Evolutionary conservation across 2,329 filamentous ascomycete genomes (phyloP), one percentile per base, ranked within the genome.

Genomic region (Trichoderma oligosporum): DNA sequence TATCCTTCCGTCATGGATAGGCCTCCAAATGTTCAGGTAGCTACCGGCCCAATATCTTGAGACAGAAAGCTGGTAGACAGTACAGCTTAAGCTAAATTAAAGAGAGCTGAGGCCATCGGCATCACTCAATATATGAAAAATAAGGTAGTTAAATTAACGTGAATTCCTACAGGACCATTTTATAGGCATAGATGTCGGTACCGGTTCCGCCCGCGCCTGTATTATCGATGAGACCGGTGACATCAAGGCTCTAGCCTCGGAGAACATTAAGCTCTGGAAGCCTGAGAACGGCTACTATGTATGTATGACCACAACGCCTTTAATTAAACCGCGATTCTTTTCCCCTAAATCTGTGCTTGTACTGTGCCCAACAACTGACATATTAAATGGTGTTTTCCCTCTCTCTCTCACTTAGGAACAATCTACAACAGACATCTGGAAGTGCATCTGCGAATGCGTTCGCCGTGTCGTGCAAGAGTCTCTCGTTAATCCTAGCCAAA

Each of bases 361-460:
- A 36, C 16, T 8, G 8, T 25, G 8, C 9, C 42, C 8, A 29
- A 51, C 38, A n/a, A 44, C 57, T 59, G 33, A 59, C 38, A 9
- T 22, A 11, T 31, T 9, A 16, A 65, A n/a, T n/a, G n/a, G n/a
- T 47, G 12, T 9, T 24, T 7, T 22, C 24, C 4, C 38, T n/a
- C 6, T 27, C n/a, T n/a, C n/a, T n/a, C n/a, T n/a, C n/a, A n/a
- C n/a, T 4, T 58, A 78, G 91, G 94, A 99, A 78, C 94, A 99
- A 93, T 97, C 93, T 14, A 97, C 94, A 0, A 89, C 86, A 49
- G 90, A 99, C 72, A 99, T 99, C 68, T 99, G 94, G 94, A 82
- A 85, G 62, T 93, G 91, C 74, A 96, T 99, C 70, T 96, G 92
- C 76, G 82, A 84, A 60, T 94, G 91, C 39, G 91, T 97, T 35